Percentiles rank a stretch among this genome's conserved stretches.
These are phyloP conservation scores for Stagonosporopsis cucurbitacearum DNA, from an alignment of 2,329 filamentous ascomycete species.

Conservation along the genomic window DNA sequence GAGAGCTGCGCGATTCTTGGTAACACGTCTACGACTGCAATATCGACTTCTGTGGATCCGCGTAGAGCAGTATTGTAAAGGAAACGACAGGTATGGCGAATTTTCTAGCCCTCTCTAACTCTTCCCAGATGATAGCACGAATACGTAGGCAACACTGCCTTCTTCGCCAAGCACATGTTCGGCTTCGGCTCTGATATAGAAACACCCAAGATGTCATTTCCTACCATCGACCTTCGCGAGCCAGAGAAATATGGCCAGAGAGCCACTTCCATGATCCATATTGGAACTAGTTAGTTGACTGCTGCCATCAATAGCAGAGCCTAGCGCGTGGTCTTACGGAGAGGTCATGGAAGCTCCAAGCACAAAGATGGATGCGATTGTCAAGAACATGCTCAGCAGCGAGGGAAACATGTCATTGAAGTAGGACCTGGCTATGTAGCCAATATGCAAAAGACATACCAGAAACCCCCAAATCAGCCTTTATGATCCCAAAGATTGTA, in stretches of 20 bases:
- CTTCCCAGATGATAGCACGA: neutral
- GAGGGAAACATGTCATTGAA: neutral
- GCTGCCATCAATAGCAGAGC: neutral
- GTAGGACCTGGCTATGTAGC: neutral
- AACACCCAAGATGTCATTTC: neutral
- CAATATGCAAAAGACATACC: too few relatives aligned
- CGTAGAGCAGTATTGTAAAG: neutral
- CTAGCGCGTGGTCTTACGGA: neutral
- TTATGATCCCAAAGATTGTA: too few relatives aligned
- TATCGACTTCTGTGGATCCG: neutral
- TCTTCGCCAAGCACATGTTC: neutral
- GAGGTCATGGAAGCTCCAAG: neutral
- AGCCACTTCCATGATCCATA: neutral
- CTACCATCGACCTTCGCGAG: neutral
- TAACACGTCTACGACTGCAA: neutral
- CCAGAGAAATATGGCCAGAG: neutral
- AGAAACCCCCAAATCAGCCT: too few relatives aligned
- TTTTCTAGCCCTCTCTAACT: neutral
- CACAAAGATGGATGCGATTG: neutral
- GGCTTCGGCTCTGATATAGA: neutral
- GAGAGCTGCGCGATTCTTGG: neutral
- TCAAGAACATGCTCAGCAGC: neutral
- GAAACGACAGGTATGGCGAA: neutral
- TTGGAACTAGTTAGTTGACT: too few relatives aligned
- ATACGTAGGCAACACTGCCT: neutral